phyloP scores from a whole-genome alignment of 257 asterid genomes.

The Parsonsia alboflavescens region DNA sequence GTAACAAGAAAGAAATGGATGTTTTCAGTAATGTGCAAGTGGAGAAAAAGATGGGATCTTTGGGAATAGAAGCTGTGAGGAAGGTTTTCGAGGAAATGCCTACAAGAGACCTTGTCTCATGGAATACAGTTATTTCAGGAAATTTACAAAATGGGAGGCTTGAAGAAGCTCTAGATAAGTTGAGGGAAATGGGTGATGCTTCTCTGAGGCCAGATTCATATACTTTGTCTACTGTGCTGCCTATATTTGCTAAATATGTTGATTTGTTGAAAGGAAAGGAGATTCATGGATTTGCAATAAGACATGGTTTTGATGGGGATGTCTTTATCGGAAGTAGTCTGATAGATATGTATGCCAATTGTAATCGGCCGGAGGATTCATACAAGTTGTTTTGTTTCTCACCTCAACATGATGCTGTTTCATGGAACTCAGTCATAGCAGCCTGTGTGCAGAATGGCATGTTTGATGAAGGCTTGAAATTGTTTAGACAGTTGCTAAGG shows the following conservation, averaged over 20 bases:
- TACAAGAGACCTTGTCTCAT: conserved; percentile 65
- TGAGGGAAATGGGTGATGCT: conserved; percentile 63
- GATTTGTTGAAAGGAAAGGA: conserved; percentile 74
- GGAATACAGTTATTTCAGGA: conserved; percentile 85
- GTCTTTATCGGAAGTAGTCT: conserved; percentile 69
- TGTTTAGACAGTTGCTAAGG: conserved; percentile 70
- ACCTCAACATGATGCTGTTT: conserved; percentile 59
- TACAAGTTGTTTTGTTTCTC: conserved; percentile 42
- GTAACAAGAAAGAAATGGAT: conserved; percentile 8
- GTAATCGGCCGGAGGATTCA: conserved; percentile 60
- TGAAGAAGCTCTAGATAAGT: conserved; percentile 50
- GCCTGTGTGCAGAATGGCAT: conserved; percentile 77
- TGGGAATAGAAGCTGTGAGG: conserved; percentile 35
- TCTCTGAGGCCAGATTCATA: conserved; percentile 66
- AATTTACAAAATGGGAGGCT: conserved; percentile 47
- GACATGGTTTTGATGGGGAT: conserved; percentile 62
- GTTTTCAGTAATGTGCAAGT: conserved; percentile 11
- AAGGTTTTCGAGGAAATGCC: conserved; percentile 78
- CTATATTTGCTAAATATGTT: conserved; percentile 45
- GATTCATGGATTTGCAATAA: conserved; percentile 67
- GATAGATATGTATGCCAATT: conserved; percentile 88
- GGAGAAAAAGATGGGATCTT: conserved; percentile 27
- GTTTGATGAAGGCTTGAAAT: conserved; percentile 59
- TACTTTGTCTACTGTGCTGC: conserved; percentile 74
- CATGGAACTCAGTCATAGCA: conserved; percentile 79